Evolutionary conservation across 495 filamentous ascomycete genomes (phyloP), one percentile per base, ranked within the genome.

Genomic region (Gamarada debralockiae): DNA sequence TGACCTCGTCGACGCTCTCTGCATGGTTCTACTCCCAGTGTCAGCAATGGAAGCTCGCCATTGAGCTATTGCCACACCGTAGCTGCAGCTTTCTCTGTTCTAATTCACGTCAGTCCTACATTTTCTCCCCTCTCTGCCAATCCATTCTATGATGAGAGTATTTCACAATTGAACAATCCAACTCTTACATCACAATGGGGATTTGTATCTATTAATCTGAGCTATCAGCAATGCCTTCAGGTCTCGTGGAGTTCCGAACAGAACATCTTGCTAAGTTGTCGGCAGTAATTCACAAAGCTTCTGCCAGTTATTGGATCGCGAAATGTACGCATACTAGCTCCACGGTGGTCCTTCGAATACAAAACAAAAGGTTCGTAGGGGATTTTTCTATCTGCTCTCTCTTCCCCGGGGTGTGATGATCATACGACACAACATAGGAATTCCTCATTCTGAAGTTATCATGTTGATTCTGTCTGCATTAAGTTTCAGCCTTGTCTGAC

Each of bases 401-500:
- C 15, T 44, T 22, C 61, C 53, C 62, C 64, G 78, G n/a, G 71
- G 65, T 58, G 74, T 93, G 86, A 93, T 96, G 90, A 96, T 82
- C 70, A 80, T 77, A 74, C 74, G 78, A 91, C 84, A 85, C 75
- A 82, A 82, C 10, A 85, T 82, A 90, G 88, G 91, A 89, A 95
- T 95, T 95, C 91, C 91, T 96, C 91, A 85, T 87, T 77, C 91
- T 79, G 84, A 95, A 95, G 73, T 81, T 69, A 83, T 66, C 64
- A 84, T 95, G 89, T 92, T 77, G 90, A 95, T 78, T 78, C 78
- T 81, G 83, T 89, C 82, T 73, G 67, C 77, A 51, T 43, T 48
- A 43, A 87, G 90, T 95, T 95, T 96, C 91, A 95, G 90, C 91
- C 91, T 95, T 95, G 91, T 95, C 90, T 96, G 91, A 95, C 76